These are phyloP conservation scores for Phytopythium boreale DNA, from an alignment of 352 stramenopile genomes.

Conservation along the genomic window DNA sequence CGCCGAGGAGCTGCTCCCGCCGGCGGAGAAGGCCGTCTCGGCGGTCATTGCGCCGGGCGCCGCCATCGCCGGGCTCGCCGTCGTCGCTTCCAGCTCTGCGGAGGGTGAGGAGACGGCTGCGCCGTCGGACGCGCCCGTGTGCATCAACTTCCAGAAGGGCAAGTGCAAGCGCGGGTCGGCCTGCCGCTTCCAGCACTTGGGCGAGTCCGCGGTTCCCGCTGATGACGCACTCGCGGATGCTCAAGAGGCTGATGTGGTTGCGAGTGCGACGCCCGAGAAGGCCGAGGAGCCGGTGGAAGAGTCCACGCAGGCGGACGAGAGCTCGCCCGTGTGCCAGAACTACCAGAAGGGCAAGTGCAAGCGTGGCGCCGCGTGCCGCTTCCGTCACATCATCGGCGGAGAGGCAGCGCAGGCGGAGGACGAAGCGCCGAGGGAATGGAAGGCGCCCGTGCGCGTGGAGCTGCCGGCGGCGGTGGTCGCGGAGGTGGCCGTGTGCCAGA, in stretches of 20 bases:
- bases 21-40: slow-evolving; percentile 24
- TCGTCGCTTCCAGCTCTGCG: neutral
- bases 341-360: slow-evolving; percentile 74
- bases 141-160: slow-evolving; percentile 72
- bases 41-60: slow-evolving; percentile 20
- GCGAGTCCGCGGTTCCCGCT: slow-evolving; percentile 11
- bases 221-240: slow-evolving; percentile 6
- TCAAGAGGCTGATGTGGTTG: neutral
- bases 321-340: slow-evolving; percentile 56
- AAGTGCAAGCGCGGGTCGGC: slow-evolving; percentile 61
- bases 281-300: slow-evolving; percentile 22
- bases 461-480: slow-evolving; percentile 35
- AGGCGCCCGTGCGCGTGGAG: slow-evolving; percentile 31
- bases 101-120: slow-evolving; percentile 21
- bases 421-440: slow-evolving; percentile 9
- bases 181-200: slow-evolving; percentile 62
- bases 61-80: slow-evolving; percentile 16
- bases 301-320: slow-evolving; percentile 35
- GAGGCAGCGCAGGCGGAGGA: slow-evolving; percentile 15
- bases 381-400: slow-evolving; percentile 36
- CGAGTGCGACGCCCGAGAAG: slow-evolving; percentile 7
- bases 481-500: slow-evolving; percentile 46
- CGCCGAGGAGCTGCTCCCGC: slow-evolving; percentile 41
- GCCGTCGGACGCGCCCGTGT: slow-evolving; percentile 49
- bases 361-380: slow-evolving; percentile 53